Evolutionary conservation across 2,329 filamentous ascomycete species (phyloP).

Genomic region (Fonsecaea multimorphosa): DNA sequence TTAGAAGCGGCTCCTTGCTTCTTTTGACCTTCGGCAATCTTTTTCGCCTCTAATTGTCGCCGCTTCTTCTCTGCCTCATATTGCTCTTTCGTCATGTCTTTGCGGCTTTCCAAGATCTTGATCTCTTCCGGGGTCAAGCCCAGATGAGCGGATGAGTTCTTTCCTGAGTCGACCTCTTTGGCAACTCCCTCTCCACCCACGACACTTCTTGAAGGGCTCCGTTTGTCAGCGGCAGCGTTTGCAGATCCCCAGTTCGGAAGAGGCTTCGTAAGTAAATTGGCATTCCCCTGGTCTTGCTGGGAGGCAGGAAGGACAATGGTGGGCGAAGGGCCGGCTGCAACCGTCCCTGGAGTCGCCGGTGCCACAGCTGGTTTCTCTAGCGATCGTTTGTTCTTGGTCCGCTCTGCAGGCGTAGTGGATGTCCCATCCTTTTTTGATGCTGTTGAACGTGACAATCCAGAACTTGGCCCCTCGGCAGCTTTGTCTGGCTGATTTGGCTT

Average conservation of each 20-base stretch:
- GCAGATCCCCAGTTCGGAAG: conserved; percentile 27
- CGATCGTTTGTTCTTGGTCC: neutral
- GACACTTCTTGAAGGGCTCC: neutral
- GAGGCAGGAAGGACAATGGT: neutral
- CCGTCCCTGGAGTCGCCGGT: neutral
- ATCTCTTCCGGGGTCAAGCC: conserved; percentile 36
- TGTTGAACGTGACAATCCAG: neutral
- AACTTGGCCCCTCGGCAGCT: neutral
- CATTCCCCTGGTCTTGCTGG: neutral
- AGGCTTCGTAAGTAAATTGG: conserved; percentile 2
- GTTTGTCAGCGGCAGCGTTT: neutral
- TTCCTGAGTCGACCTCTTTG: conserved; percentile 13
- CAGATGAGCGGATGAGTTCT: conserved; percentile 22
- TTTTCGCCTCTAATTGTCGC: conserved; percentile 25
- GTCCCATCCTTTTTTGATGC: neutral
- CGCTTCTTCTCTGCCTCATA: conserved; percentile 32
- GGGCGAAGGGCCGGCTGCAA: neutral
- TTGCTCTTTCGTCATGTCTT: conserved; percentile 33
- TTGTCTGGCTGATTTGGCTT: neutral
- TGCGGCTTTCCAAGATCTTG: conserved; percentile 31
- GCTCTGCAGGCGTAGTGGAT: neutral
- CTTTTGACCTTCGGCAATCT: conserved; percentile 19
- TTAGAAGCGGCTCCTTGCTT: conserved; percentile 16
- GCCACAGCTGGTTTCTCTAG: neutral
- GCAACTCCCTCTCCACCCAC: conserved; percentile 7